These are phyloP conservation scores for Nicotiana undulata DNA, from an alignment of 257 asterid genomes.

Conservation along the genomic window DNA sequence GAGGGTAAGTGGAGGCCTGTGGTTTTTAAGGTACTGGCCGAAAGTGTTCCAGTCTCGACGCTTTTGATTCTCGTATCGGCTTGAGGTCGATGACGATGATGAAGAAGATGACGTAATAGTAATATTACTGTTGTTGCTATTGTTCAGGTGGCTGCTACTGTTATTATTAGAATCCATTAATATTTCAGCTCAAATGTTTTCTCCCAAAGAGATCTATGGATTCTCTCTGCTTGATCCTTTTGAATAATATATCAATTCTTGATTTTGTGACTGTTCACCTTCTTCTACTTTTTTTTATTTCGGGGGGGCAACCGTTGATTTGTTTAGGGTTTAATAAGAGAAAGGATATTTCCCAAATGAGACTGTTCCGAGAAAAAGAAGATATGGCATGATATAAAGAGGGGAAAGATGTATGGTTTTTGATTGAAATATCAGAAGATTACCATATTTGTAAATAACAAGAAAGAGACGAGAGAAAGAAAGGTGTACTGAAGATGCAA, in stretches of 20 bases:
- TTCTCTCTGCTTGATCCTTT: neutral
- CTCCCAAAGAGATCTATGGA: neutral
- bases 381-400: neutral
- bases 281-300: neutral
- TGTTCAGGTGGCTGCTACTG: neutral
- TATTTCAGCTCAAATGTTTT: neutral
- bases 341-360: neutral
- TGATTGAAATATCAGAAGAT: slow-evolving; percentile 44
- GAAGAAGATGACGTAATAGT: slow-evolving; percentile 19
- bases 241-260: neutral
- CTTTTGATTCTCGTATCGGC: slow-evolving; percentile 88
- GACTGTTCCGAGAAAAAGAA: neutral
- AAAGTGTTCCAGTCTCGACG: slow-evolving; percentile 97
- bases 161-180: slow-evolving; percentile 5
- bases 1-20: slow-evolving; percentile 84
- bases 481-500: slow-evolving; percentile 1
- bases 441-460: slow-evolving; percentile 43
- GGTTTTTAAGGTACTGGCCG: slow-evolving; percentile 76
- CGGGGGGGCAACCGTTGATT: no score
- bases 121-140: neutral
- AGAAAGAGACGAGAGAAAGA: slow-evolving; percentile 17
- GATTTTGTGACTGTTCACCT: neutral
- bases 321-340: slow-evolving; percentile 3
- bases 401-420: slow-evolving; percentile 12
- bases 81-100: slow-evolving; percentile 32